Base-by-base conservation (phyloP, 2,329 filamentous ascomycete genomes). In the Polychaeton citri region DNA sequence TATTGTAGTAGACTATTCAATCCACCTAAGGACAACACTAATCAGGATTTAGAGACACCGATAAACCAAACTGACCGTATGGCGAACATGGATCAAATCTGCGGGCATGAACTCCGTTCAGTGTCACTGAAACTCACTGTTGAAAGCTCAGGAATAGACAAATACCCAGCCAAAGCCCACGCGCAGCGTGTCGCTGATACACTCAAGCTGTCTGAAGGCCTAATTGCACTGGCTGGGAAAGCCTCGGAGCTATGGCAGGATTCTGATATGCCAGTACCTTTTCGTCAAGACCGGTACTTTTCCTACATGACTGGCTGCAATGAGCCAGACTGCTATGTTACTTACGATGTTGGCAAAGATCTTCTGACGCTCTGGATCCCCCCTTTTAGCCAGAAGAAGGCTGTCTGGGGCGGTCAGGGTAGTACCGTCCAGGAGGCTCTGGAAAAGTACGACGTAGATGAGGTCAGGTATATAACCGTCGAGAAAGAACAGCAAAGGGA, bases 331-430 rank as follows among this genome's bases (percentile, higher is more conserved):
- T 80, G 80, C 50, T 78, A 79, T 55, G 72, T 85, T 41, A 72
- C 79, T 38, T 94, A 95, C 65, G 79, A 94, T 45, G 79, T 93
- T 39, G 66, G 72, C 32, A 69, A 74, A 33, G 71, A 76, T 45
- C 75, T 76, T 48, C 73, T 87, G 28, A 92, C 79, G 2, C 75
- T 98, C 33, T 98, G 87, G 64, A 88, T 98, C 49, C 88, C 90
- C 2, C 82, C 86, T 12, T 73, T 87, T 50, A 78, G 94, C 48
- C 74, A 84, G n/a, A 82, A 90, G 30, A 78, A 77, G 37, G 86
- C 96, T 39, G 84, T 96, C 53, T 98, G 88, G 88, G 82, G 81
- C 19, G 90, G 90, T 9, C 71, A 96, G 12, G 90, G 88, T 0
- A 65, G 92, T 41, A 82, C 77, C 21, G 63, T 71, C 21, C 71